These are phyloP conservation scores for Bimuria novae-zelandiae DNA, from an alignment of 2,329 filamentous ascomycete genomes.

Conservation along the genomic window DNA sequence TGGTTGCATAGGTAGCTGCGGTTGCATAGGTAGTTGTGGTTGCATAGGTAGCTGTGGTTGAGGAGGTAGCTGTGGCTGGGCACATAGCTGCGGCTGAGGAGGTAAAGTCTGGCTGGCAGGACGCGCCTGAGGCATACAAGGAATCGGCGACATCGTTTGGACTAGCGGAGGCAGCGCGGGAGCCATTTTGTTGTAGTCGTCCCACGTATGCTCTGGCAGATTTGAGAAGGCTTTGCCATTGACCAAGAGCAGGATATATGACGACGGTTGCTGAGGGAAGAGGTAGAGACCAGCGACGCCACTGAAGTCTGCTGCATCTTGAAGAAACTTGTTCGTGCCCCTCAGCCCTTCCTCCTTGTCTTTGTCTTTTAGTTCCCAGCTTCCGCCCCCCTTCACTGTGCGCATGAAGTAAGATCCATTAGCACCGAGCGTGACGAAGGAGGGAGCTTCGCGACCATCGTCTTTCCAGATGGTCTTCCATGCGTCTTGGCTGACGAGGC, in stretches of 20 bases:
- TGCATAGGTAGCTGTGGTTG: background rate
- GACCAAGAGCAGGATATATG: constrained; percentile 35
- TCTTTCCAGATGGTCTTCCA: constrained; percentile 35
- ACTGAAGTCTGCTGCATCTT: constrained; percentile 26
- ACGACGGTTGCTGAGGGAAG: constrained; percentile 29
- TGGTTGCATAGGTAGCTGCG: background rate
- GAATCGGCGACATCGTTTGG: constrained; percentile 29
- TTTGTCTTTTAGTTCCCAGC: constrained; percentile 36
- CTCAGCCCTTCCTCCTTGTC: constrained; percentile 29
- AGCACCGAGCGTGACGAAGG: constrained; percentile 35
- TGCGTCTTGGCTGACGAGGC: constrained; percentile 29
- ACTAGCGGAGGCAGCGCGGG: constrained; percentile 26
- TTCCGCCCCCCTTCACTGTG: constrained; percentile 36
- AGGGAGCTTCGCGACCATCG: constrained; percentile 29
- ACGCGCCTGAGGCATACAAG: constrained; percentile 24
- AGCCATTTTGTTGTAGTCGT: constrained; percentile 38
- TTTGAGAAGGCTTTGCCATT: constrained; percentile 38
- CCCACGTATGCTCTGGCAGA: constrained; percentile 38
- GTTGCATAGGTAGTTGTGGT: background rate
- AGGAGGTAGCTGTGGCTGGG: background rate
- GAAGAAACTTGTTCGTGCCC: constrained; percentile 35
- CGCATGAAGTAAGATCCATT: constrained; percentile 40
- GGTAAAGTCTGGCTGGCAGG: background rate
- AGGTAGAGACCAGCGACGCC: constrained; percentile 35
- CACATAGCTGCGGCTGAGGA: background rate